Conservation (phyloP, 371 early-diverging fungal species). For the Parasitella parasitica region DNA sequence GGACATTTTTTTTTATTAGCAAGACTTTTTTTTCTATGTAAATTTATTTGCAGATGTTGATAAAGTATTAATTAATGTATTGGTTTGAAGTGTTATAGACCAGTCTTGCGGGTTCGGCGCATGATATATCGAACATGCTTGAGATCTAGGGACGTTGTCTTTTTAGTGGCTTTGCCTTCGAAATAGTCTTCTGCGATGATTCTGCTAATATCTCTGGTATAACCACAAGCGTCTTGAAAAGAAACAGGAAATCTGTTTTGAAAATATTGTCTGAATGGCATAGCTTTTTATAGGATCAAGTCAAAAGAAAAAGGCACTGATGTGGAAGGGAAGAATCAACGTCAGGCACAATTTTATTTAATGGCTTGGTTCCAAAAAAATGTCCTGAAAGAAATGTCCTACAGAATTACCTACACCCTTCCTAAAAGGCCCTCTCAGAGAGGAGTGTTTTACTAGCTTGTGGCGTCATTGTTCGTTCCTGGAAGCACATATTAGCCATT, state of each 20-base stretch:
- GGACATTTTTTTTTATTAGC: no score
- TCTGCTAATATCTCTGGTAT: not conserved
- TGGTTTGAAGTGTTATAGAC: constrained; percentile 4
- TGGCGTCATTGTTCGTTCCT: not conserved
- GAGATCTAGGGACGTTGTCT: constrained; percentile 4
- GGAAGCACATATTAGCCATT: not conserved
- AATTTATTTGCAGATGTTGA: not conserved
- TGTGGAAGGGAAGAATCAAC: not conserved
- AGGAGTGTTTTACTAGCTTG: not conserved
- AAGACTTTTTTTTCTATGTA: not conserved
- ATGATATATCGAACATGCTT: not conserved
- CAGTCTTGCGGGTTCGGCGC: not conserved
- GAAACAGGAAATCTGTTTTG: constrained; percentile 1
- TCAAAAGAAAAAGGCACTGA: no score
- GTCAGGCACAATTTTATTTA: not conserved
- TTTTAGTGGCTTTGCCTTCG: constrained; percentile 1
- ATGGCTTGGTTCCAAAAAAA: not conserved
- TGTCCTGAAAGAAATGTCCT: not conserved
- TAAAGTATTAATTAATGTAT: not conserved
- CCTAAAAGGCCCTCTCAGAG: not conserved
- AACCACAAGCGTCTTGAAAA: constrained; percentile 1
- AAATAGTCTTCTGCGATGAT: constrained; percentile 1
- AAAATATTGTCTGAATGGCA: not conserved
- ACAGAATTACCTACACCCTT: not conserved
- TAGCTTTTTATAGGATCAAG: no score